Evolutionary conservation across 1,284 basidiomycete species (phyloP), one percentile per base, ranked within the genome.

Genomic region (Trichosporon ovoides): DNA sequence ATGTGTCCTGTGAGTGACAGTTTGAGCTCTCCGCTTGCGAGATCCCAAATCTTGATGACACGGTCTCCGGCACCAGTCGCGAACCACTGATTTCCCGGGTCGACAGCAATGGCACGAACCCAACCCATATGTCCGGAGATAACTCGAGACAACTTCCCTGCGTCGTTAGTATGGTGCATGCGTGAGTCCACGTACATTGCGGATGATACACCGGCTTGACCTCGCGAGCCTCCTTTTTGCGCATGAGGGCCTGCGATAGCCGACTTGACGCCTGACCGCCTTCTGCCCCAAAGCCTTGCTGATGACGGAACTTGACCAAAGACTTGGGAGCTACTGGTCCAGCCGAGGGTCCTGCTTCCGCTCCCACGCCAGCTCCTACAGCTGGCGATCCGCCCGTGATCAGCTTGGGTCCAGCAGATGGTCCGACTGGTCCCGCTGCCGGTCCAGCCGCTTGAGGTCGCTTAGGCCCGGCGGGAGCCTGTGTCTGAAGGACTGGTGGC

Each of bases 31-130:
- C 95, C 95, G 6, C 87, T 89, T 7, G 96, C 96, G 65, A 98
- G 76, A 75, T 98, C 94, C 95, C 95, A 98, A n/a, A 99, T 93
- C 81, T 99, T 98, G 77, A 99, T 91, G 50, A 98, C 93, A 34
- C 95, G 85, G 77, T 98, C 95, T 7, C 96, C 96, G 0, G 95
- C 95, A 59, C 95, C 95, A 0, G 93, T 95, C 0, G 91, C 95
- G 66, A 99, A 98, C 95, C 95, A 99, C 75, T 95, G 82, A 80
- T 98, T 99, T 28, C 91, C 92, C 16, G 95, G 95, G 75, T 98
- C 95, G 43, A 98, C 92, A 1, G 95, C 91, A 14, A 91, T 87
- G 67, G 88, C 89, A 57, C 95, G 84, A n/a, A 98, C 95, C 96
- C 96, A 98, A 9, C 96, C 95, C 64, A 98, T 79, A 77, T 99